Conservation (phyloP, 2,329 filamentous ascomycete species). For the Simplicillium aogashimaense region DNA sequence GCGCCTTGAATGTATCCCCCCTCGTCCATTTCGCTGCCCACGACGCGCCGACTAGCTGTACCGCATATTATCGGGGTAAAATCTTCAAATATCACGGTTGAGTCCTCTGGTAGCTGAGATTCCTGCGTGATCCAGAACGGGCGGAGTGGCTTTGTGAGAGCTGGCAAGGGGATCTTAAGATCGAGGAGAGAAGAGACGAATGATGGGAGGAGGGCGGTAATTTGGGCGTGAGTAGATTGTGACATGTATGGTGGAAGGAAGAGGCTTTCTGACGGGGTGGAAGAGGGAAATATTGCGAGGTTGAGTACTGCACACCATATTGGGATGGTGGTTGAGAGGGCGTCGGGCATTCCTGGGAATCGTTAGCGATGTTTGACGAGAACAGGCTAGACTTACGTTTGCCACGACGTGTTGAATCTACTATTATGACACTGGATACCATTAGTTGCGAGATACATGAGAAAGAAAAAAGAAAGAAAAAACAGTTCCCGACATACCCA, state of each 20-base stretch:
- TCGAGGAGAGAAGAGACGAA: slow-evolving; percentile 42
- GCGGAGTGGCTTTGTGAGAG: slow-evolving; percentile 61
- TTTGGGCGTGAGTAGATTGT: slow-evolving; percentile 66
- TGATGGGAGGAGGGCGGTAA: slow-evolving; percentile 47
- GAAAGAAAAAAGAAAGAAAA: not conserved
- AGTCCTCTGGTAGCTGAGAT: slow-evolving; percentile 32
- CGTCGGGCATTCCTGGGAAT: slow-evolving; percentile 71
- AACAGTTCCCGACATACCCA: slow-evolving; percentile 41
- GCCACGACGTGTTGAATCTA: slow-evolving; percentile 86
- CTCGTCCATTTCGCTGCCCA: slow-evolving; percentile 53
- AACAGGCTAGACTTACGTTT: slow-evolving; percentile 49
- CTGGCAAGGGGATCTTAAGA: slow-evolving; percentile 48
- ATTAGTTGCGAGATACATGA: not conserved
- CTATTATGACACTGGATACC: slow-evolving; percentile 58
- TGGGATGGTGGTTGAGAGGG: slow-evolving; percentile 84
- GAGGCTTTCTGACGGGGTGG: slow-evolving; percentile 39
- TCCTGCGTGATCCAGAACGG: slow-evolving; percentile 74
- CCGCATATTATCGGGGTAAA: slow-evolving; percentile 73
- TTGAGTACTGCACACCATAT: slow-evolving; percentile 92
- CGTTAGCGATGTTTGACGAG: slow-evolving; percentile 4
- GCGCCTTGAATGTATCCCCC: slow-evolving; percentile 82
- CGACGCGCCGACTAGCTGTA: slow-evolving; percentile 67
- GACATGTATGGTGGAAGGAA: slow-evolving; percentile 65
- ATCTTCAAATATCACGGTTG: slow-evolving; percentile 30
- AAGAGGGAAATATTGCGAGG: slow-evolving; percentile 58